A percentile compares a stretch with the other conserved stretches of the same genome.
Conservation (phyloP, 345 rosid genomes). For the Camelina sativa region DNA sequence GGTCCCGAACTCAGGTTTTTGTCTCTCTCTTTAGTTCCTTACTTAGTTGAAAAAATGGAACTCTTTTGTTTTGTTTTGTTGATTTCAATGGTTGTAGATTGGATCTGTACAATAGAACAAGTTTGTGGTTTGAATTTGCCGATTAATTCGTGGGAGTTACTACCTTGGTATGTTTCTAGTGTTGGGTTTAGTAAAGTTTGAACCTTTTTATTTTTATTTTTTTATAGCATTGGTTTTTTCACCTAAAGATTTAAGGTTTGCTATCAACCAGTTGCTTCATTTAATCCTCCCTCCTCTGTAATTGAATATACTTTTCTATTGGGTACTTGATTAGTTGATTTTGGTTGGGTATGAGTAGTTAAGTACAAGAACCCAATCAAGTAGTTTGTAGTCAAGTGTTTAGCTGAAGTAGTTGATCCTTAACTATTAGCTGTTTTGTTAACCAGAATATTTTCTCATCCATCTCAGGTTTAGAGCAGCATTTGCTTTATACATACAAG, state of each 20-base stretch:
- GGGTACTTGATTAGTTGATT: neutral
- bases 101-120: conserved; percentile 31
- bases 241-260: neutral
- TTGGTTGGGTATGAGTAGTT: conserved; percentile 16
- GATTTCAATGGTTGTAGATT: conserved; percentile 30
- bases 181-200: conserved; percentile 1
- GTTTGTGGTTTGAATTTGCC: conserved; percentile 1
- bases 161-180: neutral
- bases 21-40: conserved; percentile 16
- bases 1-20: conserved; percentile 4
- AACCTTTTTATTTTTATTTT: conserved; percentile 14
- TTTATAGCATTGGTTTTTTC: conserved; percentile 7
- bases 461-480: conserved; percentile 48
- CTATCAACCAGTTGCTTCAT: neutral
- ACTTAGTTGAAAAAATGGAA: conserved; percentile 8
- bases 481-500: conserved; percentile 11
- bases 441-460: conserved; percentile 3
- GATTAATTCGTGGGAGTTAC: neutral
- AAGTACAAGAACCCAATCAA: neutral
- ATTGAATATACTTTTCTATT: conserved; percentile 4
- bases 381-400: neutral
- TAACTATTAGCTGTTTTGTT: neutral
- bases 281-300: neutral
- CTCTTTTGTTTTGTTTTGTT: neutral
- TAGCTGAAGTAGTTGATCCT: conserved; percentile 1